Evolutionary conservation across 306 rosid species (phyloP), one percentile per base, ranked within the genome.

Genomic region (Luffa aegyptiaca): DNA sequence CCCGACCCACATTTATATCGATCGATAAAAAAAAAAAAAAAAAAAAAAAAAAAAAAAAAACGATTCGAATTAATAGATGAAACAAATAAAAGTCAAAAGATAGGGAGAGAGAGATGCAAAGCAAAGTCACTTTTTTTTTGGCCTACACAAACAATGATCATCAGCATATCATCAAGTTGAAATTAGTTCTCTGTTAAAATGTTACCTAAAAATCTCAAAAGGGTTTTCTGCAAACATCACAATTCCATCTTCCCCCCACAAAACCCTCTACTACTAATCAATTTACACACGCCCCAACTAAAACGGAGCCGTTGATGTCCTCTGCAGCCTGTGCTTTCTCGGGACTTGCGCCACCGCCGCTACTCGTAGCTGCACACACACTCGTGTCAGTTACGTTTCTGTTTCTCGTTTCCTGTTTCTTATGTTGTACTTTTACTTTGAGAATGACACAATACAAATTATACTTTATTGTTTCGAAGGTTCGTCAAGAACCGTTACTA

Each of bases 301-400:
- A 89, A 95, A 92, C 44, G 97, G 96, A 49, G 96, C 94, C 3
- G 99, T 90, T n/a, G 81, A 82, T n/a, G 97, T 71, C 83, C 99
- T 78, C 18, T 81, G 75, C 18, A 93, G 89, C n/a, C 58, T 49
- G 5, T 61, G 64, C 85, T 83, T 95, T 85, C 87, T 91, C 66
- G 87, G 86, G 36, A 81, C 84, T 46, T 82, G 88, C 37, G 48
- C 45, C 2, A n/a, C 57, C 1, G 59, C 46, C 1, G 26, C 41
- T 14, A 3, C 33, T 13, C 18, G 35, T 51, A 82, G n/a, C 99
- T 95, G 91, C 83, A 48, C 5, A 31, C 2, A 4, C 8, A 16
- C 42, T 51, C 11, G 21, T 14, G 14, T 33, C 3, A 6, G 5
- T 39, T 0, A 61, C 17, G 8, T 61, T 61, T 31, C 14, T 35